Percentiles rank a stretch among this genome's conserved stretches.
Evolutionary conservation across 257 asterid species (phyloP).

Genomic region (Solanum piurae): DNA sequence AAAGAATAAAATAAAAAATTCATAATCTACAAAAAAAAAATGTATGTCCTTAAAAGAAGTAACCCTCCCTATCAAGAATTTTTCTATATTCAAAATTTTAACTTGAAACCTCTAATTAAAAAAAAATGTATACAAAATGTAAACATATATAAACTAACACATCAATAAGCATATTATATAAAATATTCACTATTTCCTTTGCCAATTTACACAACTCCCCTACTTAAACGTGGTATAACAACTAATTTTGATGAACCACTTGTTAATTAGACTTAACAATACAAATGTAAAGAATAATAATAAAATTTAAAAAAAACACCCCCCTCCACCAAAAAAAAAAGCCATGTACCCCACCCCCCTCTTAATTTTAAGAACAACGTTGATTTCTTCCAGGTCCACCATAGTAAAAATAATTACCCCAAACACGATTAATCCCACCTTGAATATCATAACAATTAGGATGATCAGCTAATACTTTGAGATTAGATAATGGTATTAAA

Average conservation of each 20-base stretch:
- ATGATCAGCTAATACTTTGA: slow-evolving; percentile 33
- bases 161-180: slow-evolving; percentile 18
- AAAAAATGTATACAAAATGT: too few species aligned
- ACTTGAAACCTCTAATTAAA: too few species aligned
- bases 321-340: not conserved
- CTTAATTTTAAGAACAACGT: slow-evolving; percentile 24
- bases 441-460: slow-evolving; percentile 38
- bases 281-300: slow-evolving; percentile 32
- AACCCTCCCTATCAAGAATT: too few species aligned
- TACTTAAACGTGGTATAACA: slow-evolving; percentile 14
- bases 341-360: too few species aligned
- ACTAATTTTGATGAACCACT: slow-evolving; percentile 19
- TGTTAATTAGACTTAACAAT: slow-evolving; percentile 21
- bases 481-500: slow-evolving; percentile 30
- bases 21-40: not conserved
- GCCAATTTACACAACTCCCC: slow-evolving; percentile 36
- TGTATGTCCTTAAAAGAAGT: too few species aligned
- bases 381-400: slow-evolving; percentile 53
- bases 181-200: slow-evolving; percentile 40
- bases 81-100: too few species aligned
- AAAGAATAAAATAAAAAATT: too few species aligned
- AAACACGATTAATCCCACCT: slow-evolving; percentile 33
- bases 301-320: not conserved
- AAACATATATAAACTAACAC: not conserved
- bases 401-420: slow-evolving; percentile 50